phyloP scores from a whole-genome alignment of 768 basidiomycete genomes.

The Termitomyces sp. region DNA sequence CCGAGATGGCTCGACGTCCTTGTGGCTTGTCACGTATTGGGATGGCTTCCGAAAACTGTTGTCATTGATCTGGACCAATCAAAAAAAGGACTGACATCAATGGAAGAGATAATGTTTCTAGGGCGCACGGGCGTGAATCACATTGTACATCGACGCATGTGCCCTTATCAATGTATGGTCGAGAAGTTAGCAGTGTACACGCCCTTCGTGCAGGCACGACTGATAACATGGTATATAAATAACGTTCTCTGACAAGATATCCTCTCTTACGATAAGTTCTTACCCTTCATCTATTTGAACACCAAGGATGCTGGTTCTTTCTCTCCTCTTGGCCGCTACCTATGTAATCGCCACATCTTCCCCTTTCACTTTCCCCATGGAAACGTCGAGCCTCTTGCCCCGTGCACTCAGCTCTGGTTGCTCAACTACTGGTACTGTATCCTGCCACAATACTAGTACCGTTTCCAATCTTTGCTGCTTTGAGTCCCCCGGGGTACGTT shows the following conservation, averaged over 20 bases:
- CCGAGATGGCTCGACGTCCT: neutral
- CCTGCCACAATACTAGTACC: conserved; percentile 50
- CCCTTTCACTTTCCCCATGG: neutral
- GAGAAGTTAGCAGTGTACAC: neutral
- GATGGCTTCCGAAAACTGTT: neutral
- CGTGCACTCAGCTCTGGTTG: conserved; percentile 42
- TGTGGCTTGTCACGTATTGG: conserved; percentile 4
- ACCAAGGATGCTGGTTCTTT: neutral
- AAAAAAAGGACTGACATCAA: neutral
- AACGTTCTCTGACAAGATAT: neutral
- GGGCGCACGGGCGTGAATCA: neutral
- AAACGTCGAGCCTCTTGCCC: conserved; percentile 16
- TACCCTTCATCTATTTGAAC: neutral
- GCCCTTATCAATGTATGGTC: neutral
- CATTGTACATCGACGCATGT: conserved; percentile 4
- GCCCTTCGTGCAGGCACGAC: neutral
- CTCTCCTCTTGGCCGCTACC: neutral
- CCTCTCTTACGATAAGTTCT: neutral
- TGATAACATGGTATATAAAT: neutral
- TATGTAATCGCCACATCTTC: conserved; percentile 4
- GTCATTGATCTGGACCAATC: neutral
- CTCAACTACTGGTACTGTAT: conserved; percentile 40
- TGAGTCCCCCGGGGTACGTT: conserved; percentile 58
- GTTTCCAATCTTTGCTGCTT: conserved; percentile 57
- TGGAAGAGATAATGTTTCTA: neutral